Evolutionary conservation across 805 yeast genomes (phyloP).

Genomic region (Blastobotrys mokoenaii): DNA sequence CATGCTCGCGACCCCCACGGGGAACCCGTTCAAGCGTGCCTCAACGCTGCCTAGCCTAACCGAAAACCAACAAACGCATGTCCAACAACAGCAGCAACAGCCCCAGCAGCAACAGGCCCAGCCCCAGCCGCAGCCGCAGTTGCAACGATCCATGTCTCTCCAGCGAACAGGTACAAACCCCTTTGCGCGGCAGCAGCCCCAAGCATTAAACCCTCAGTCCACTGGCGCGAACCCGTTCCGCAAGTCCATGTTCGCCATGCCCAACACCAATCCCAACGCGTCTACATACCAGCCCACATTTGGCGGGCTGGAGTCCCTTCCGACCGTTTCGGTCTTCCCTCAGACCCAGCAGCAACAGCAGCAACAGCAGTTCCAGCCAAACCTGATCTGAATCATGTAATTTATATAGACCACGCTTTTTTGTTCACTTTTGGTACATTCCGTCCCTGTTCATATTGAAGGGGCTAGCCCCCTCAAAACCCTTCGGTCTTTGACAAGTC

Average conservation of each 20-base stretch:
- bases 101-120: conserved; percentile 22
- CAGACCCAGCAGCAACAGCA: conserved; percentile 41
- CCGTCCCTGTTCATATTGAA: no score
- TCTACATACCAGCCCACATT: conserved; percentile 47
- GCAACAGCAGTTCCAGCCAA: conserved; percentile 16
- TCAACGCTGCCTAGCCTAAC: conserved; percentile 11
- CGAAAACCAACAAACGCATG: conserved; percentile 4
- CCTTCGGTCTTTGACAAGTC: not conserved
- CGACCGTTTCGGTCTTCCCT: conserved; percentile 62
- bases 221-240: conserved; percentile 62
- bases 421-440: not conserved
- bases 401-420: not conserved
- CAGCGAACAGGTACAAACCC: conserved; percentile 38
- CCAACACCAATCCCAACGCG: conserved; percentile 11
- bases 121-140: conserved; percentile 7
- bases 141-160: conserved; percentile 13
- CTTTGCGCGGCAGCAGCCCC: conserved; percentile 24
- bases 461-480: no score
- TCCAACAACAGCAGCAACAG: conserved; percentile 11
- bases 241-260: conserved; percentile 21
- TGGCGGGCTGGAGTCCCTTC: conserved; percentile 62
- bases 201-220: conserved; percentile 25
- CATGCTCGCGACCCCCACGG: conserved; percentile 5
- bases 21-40: conserved; percentile 16
- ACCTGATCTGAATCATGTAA: not conserved